Conservation (phyloP, 2,329 filamentous ascomycete genomes). For the Zasmidium citrigriseum region DNA sequence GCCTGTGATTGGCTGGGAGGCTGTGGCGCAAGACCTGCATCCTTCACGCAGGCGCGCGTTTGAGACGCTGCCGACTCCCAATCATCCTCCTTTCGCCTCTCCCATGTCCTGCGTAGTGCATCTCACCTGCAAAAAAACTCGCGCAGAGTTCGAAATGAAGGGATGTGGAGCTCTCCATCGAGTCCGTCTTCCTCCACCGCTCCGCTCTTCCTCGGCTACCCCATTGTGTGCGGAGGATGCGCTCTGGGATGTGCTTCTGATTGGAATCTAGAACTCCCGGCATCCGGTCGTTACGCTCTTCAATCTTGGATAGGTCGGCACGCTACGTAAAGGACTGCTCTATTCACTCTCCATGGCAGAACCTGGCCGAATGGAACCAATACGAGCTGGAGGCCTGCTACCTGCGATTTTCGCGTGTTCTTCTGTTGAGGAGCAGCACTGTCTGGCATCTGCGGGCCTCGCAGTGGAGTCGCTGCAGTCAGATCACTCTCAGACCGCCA, state of each 20-base stretch:
- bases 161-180: not conserved
- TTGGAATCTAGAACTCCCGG: not conserved
- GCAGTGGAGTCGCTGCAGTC: not conserved
- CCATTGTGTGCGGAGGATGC: constrained; percentile 1
- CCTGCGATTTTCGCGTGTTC: not conserved
- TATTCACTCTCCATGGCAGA: too few relatives aligned
- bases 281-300: not conserved
- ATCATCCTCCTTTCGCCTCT: not conserved
- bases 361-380: too few relatives aligned
- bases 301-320: not conserved
- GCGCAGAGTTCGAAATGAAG: not conserved
- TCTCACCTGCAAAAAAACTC: not conserved
- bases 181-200: too few relatives aligned
- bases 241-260: constrained; percentile 1
- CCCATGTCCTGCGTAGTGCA: constrained; percentile 7
- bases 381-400: too few relatives aligned
- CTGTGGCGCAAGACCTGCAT: constrained; percentile 4
- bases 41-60: constrained; percentile 3
- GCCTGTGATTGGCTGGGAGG: not conserved
- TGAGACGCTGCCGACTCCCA: constrained; percentile 3
- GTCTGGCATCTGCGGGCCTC: not conserved
- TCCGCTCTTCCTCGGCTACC: not conserved
- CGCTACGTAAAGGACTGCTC: too few relatives aligned
- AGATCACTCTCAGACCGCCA: not conserved
- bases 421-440: not conserved